phyloP scores from a whole-genome alignment of 2,329 filamentous ascomycete genomes.

The Alternaria rosae region DNA sequence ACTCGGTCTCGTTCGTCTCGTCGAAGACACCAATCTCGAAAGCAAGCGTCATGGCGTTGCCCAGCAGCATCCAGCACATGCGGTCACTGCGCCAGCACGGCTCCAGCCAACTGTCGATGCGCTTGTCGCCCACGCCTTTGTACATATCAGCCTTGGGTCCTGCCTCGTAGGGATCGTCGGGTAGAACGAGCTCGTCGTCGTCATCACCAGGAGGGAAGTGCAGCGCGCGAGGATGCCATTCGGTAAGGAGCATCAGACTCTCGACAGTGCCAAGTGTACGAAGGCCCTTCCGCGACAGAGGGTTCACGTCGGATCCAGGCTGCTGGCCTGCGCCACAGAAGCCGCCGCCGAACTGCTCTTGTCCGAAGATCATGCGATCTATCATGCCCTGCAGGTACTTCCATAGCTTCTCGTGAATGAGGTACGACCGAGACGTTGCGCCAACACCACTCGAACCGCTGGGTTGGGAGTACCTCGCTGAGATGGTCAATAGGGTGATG shows the following conservation, averaged over 20 bases:
- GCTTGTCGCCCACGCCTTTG: conserved; percentile 76
- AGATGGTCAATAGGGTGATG: conserved; percentile 88
- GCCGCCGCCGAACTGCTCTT: conserved; percentile 91
- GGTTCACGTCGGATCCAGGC: conserved; percentile 71
- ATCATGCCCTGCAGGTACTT: conserved; percentile 94
- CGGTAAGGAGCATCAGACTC: conserved; percentile 89
- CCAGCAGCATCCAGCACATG: conserved; percentile 98
- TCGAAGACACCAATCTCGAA: conserved; percentile 98
- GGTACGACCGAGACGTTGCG: conserved; percentile 83
- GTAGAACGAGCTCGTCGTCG: conserved; percentile 69
- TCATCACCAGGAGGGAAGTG: conserved; percentile 84
- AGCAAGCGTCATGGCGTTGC: conserved; percentile 85
- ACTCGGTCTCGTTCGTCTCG: conserved; percentile 75
- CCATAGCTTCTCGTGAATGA: conserved; percentile 96
- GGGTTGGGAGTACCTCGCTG: conserved; percentile 84
- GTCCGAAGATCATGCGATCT: conserved; percentile 91
- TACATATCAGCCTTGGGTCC: conserved; percentile 47
- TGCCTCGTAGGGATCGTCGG: conserved; percentile 69
- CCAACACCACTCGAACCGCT: conserved; percentile 70
- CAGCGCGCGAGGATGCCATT: conserved; percentile 94
- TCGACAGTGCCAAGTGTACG: conserved; percentile 93
- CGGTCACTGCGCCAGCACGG: conserved; percentile 90
- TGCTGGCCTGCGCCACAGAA: conserved; percentile 77
- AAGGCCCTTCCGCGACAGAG: conserved; percentile 69
- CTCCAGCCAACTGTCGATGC: conserved; percentile 95